phyloP scores from a whole-genome alignment of 257 asterid genomes.

The Dorcoceras hygrometricum region DNA sequence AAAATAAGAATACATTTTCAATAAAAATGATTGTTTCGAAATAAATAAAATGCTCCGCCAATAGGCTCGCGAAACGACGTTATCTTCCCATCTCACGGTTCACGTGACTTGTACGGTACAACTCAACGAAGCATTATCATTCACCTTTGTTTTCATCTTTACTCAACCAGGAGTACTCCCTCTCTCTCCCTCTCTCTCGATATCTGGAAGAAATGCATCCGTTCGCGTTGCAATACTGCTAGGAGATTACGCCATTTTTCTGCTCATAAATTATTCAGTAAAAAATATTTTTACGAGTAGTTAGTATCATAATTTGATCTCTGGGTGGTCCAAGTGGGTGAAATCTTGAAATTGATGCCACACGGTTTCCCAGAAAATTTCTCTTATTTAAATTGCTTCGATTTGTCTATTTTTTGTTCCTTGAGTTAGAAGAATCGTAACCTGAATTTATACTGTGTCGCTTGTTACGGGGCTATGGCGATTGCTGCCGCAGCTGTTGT shows the following conservation, averaged over 20 bases:
- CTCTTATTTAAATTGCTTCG: slow-evolving; percentile 20
- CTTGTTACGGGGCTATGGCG: slow-evolving; percentile 37
- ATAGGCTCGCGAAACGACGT: neutral
- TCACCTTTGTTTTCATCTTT: neutral
- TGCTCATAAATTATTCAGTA: slow-evolving; percentile 1
- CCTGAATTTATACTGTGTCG: slow-evolving; percentile 6
- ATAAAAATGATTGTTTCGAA: no score
- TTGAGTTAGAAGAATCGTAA: slow-evolving; percentile 21
- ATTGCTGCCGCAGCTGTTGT: slow-evolving; percentile 73
- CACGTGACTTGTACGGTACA: slow-evolving; percentile 29
- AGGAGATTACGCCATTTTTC: neutral
- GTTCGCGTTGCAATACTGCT: neutral
- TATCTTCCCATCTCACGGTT: neutral
- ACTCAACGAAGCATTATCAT: neutral
- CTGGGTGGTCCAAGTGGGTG: neutral
- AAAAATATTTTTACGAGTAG: neutral
- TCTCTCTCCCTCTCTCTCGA: neutral
- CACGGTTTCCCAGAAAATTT: slow-evolving; percentile 13
- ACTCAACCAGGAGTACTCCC: neutral
- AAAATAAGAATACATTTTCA: no score
- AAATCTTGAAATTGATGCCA: slow-evolving; percentile 21
- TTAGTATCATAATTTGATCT: neutral
- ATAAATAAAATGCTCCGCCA: no score
- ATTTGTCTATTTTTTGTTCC: slow-evolving; percentile 10
- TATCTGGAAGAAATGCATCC: neutral